These are phyloP conservation scores for Penicillium fuscoglaucum DNA, from an alignment of 2,329 filamentous ascomycete genomes.

Conservation along the genomic window DNA sequence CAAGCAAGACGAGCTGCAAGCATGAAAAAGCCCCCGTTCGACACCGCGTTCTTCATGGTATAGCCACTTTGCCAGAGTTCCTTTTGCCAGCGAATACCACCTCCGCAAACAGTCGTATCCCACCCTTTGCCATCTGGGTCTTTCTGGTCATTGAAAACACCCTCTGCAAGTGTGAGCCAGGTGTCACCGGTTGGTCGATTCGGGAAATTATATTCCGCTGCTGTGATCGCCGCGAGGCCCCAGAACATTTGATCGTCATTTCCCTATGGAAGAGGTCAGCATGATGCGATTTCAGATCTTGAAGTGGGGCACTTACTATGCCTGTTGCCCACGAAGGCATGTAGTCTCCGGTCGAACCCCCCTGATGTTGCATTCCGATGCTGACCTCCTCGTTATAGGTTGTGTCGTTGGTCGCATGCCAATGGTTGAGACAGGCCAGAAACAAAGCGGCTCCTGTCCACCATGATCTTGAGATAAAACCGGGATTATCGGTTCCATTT, in stretches of 20 bases:
- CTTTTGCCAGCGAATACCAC: conserved; percentile 6
- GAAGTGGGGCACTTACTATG: neutral
- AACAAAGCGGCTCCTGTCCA: conserved; percentile 72
- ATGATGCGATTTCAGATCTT: conserved; percentile 50
- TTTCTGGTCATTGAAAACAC: conserved; percentile 1
- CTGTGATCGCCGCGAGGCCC: conserved; percentile 4
- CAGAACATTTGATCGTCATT: conserved; percentile 12
- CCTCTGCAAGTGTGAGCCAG: conserved; percentile 2
- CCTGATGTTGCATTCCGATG: conserved; percentile 32
- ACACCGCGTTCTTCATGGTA: conserved; percentile 78
- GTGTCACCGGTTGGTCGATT: conserved; percentile 2
- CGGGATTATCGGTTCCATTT: conserved; percentile 51
- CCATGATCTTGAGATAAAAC: conserved; percentile 69
- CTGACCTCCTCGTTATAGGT: conserved; percentile 61
- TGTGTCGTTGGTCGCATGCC: conserved; percentile 64
- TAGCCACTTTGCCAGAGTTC: conserved; percentile 58
- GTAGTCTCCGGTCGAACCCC: neutral
- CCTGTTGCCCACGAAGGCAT: neutral
- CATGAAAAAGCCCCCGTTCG: conserved; percentile 78
- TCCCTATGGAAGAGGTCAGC: neutral
- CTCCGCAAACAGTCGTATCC: conserved; percentile 2
- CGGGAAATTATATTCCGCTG: conserved; percentile 3
- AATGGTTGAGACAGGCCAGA: conserved; percentile 68
- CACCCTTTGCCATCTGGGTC: neutral
- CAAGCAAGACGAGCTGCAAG: conserved; percentile 72